phyloP scores from a whole-genome alignment of 1,284 basidiomycete genomes.

The Ganoderma multipileum region DNA sequence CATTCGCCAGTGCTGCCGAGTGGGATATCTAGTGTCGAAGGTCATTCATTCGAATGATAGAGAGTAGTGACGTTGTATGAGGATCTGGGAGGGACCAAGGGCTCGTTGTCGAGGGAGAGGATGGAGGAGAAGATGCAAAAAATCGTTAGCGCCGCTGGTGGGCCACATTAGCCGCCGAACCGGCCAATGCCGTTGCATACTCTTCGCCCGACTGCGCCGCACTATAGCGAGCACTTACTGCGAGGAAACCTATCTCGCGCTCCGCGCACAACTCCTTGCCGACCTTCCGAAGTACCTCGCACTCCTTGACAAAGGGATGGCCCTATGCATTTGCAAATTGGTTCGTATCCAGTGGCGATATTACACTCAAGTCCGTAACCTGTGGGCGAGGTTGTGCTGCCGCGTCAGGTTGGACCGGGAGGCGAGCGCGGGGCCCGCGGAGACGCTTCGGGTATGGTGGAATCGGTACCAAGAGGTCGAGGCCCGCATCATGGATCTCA shows the following conservation, averaged over 20 bases:
- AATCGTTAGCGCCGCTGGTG: too few species aligned
- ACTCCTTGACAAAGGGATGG: slow-evolving; percentile 64
- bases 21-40: too few species aligned
- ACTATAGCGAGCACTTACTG: too few species aligned
- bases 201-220: too few species aligned
- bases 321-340: slow-evolving; percentile 56
- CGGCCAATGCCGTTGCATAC: too few species aligned
- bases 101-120: too few species aligned
- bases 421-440: slow-evolving; percentile 64
- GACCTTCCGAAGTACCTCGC: slow-evolving; percentile 73
- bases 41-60: too few species aligned
- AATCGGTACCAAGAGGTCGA: slow-evolving; percentile 69
- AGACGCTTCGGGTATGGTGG: slow-evolving; percentile 73
- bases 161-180: too few species aligned
- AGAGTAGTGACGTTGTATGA: too few species aligned
- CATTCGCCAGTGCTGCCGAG: too few species aligned
- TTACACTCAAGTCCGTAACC: slow-evolving; percentile 61
- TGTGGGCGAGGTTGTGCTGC: slow-evolving; percentile 82
- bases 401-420: slow-evolving; percentile 74
- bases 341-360: slow-evolving; percentile 63
- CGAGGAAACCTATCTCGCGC: slow-evolving; percentile 75
- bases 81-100: too few species aligned
- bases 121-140: too few species aligned
- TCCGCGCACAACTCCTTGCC: slow-evolving; percentile 68
- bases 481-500: slow-evolving; percentile 46